phyloP scores from a whole-genome alignment of 2,329 filamentous ascomycete species.

The Trichoderma lentiforme region DNA sequence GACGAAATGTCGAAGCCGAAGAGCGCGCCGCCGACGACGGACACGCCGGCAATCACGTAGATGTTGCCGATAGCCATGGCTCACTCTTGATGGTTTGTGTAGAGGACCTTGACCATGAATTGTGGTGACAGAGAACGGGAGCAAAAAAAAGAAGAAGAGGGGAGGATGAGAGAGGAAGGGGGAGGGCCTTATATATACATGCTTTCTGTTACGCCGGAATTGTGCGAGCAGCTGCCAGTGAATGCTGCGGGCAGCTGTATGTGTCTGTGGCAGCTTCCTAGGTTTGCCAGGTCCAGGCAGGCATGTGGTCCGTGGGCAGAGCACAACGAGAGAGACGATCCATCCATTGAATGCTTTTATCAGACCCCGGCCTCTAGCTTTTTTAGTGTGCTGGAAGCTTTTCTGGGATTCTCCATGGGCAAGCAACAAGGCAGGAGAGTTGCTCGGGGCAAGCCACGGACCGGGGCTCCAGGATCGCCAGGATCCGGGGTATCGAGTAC shows the following conservation, averaged over 20 bases:
- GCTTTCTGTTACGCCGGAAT: neutral
- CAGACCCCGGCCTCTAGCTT: neutral
- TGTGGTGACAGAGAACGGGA: neutral
- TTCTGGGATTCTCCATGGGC: neutral
- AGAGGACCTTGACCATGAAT: conserved; percentile 2
- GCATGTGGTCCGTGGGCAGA: neutral
- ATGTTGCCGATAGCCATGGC: conserved; percentile 34
- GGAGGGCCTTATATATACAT: conserved; percentile 1
- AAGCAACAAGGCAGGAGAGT: neutral
- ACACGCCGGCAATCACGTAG: conserved; percentile 35
- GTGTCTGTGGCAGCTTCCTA: neutral
- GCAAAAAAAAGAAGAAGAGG: neutral
- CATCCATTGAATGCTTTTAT: neutral
- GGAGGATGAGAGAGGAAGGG: neutral
- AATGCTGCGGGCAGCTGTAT: neutral
- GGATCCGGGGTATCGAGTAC: conserved; percentile 8
- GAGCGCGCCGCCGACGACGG: conserved; percentile 40
- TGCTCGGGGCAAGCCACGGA: conserved; percentile 1
- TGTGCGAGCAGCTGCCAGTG: conserved; percentile 6
- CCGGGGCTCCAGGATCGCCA: conserved; percentile 3
- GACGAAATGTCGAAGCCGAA: conserved; percentile 58
- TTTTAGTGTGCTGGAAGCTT: neutral
- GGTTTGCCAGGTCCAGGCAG: neutral
- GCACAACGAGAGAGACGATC: neutral
- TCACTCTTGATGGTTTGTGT: neutral